A percentile compares a stretch with the other conserved stretches of the same genome.
phyloP scores from a whole-genome alignment of 202 grass and related monocot species.

The Zizania palustris region DNA sequence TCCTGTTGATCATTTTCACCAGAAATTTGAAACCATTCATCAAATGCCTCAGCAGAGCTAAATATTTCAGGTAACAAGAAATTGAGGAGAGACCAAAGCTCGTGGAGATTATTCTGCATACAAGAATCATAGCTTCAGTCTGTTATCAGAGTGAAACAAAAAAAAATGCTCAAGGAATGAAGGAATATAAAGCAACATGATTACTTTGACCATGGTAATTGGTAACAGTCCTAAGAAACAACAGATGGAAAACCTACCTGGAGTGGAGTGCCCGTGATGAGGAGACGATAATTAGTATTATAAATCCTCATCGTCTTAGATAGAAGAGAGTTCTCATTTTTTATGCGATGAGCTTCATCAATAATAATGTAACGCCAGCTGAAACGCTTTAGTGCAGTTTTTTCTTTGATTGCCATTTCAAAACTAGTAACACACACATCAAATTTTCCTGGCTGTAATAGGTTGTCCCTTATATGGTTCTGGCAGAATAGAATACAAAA shows the following conservation, averaged over 20 bases:
- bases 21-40: conserved; percentile 97
- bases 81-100: conserved; percentile 96
- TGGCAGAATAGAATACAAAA: conserved; percentile 42
- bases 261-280: conserved; percentile 88
- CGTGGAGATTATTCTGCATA: conserved; percentile 89
- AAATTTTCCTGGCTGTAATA: conserved; percentile 83
- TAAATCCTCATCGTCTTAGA: conserved; percentile 94
- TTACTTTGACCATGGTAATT: conserved; percentile 18
- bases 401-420: conserved; percentile 99
- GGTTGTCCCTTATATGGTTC: conserved; percentile 82
- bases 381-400: conserved; percentile 69
- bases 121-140: conserved; percentile 17
- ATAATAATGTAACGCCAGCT: conserved; percentile 98
- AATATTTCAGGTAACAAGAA: conserved; percentile 97
- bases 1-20: conserved; percentile 95
- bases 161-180: conserved; percentile 22
- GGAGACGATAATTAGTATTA: conserved; percentile 90
- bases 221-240: conserved; percentile 28
- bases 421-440: conserved; percentile 93
- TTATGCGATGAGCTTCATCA: conserved; percentile 92
- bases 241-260: conserved; percentile 54
- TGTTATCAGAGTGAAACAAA: conserved; percentile 15
- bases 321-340: conserved; percentile 96
- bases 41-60: conserved; percentile 94
- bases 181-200: conserved; percentile 7